A percentile compares a stretch with the other conserved stretches of the same genome.
Conservation (phyloP, 2,329 filamentous ascomycete genomes). For the Penicillium sp. region DNA sequence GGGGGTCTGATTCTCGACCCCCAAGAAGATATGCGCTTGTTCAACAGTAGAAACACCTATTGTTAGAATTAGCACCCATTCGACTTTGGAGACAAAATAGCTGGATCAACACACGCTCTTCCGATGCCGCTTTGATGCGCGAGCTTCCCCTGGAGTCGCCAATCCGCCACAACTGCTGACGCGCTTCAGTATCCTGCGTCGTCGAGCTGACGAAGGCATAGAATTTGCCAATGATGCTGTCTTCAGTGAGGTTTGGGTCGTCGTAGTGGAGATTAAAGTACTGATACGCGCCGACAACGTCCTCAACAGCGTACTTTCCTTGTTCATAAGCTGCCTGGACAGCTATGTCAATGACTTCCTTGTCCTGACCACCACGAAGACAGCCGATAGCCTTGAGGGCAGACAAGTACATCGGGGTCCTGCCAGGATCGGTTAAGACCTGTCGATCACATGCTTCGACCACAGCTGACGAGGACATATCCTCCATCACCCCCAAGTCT, state of each 20-base stretch:
- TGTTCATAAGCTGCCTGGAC: conserved; percentile 58
- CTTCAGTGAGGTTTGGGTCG: conserved; percentile 51
- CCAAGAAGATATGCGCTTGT: conserved; percentile 62
- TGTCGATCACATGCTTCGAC: conserved; percentile 63
- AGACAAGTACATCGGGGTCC: conserved; percentile 61
- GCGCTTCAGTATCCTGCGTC: conserved; percentile 55
- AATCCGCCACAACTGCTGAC: conserved; percentile 58
- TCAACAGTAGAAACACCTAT: conserved; percentile 58
- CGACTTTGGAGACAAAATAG: neutral
- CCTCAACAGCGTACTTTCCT: conserved; percentile 56
- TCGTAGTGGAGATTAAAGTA: conserved; percentile 55
- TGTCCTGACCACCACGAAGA: conserved; percentile 48
- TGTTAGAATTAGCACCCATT: conserved; percentile 3
- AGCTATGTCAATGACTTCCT: conserved; percentile 56
- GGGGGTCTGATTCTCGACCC: conserved; percentile 47
- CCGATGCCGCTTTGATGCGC: conserved; percentile 56
- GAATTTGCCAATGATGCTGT: conserved; percentile 61
- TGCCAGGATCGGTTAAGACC: conserved; percentile 52
- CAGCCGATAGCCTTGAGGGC: conserved; percentile 60
- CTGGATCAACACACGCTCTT: conserved; percentile 46
- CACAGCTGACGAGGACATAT: conserved; percentile 62
- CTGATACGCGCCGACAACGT: conserved; percentile 57
- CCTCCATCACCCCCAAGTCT: conserved; percentile 59
- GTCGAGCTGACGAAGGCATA: conserved; percentile 58
- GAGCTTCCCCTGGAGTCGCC: conserved; percentile 58